Evolutionary conservation across 2,329 filamentous ascomycete species (phyloP).

Genomic region (Venturia carpophila): DNA sequence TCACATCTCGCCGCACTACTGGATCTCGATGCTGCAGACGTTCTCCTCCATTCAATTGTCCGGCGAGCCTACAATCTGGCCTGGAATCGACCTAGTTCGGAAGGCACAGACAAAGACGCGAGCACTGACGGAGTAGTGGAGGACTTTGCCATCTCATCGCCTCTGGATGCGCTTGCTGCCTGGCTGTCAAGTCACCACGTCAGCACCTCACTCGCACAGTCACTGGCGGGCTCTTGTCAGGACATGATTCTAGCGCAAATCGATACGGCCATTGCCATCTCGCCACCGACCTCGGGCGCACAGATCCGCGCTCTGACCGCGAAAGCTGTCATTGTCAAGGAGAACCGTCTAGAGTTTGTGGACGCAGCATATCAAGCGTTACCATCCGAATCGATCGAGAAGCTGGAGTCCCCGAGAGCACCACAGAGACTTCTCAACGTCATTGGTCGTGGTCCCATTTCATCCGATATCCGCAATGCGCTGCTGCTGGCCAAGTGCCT

Average conservation of each 20-base stretch:
- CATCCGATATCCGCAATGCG: conserved; percentile 49
- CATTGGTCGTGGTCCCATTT: conserved; percentile 48
- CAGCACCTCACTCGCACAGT: conserved; percentile 1
- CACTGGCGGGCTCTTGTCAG: conserved; percentile 34
- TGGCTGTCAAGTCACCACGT: conserved; percentile 59
- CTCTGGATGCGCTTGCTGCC: conserved; percentile 80
- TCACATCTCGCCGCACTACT: conserved; percentile 69
- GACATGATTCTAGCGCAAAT: conserved; percentile 48
- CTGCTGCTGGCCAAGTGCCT: conserved; percentile 54
- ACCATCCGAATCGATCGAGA: conserved; percentile 32
- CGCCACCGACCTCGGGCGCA: conserved; percentile 70
- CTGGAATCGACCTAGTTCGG: conserved; percentile 70
- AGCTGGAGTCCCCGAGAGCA: conserved; percentile 24
- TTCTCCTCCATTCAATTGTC: conserved; percentile 68
- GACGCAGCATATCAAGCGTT: conserved; percentile 46
- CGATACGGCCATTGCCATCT: conserved; percentile 60
- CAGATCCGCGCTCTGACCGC: conserved; percentile 51
- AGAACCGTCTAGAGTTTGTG: conserved; percentile 45
- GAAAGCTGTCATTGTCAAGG: conserved; percentile 50
- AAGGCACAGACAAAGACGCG: conserved; percentile 57
- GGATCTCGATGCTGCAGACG: conserved; percentile 71
- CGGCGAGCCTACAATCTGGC: conserved; percentile 85
- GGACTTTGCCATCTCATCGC: conserved; percentile 75
- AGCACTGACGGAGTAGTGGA: conserved; percentile 78
- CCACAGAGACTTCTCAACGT: conserved; percentile 35